Conservation (phyloP, 148 eudicot species). For the Selenicereus undatus region DNA sequence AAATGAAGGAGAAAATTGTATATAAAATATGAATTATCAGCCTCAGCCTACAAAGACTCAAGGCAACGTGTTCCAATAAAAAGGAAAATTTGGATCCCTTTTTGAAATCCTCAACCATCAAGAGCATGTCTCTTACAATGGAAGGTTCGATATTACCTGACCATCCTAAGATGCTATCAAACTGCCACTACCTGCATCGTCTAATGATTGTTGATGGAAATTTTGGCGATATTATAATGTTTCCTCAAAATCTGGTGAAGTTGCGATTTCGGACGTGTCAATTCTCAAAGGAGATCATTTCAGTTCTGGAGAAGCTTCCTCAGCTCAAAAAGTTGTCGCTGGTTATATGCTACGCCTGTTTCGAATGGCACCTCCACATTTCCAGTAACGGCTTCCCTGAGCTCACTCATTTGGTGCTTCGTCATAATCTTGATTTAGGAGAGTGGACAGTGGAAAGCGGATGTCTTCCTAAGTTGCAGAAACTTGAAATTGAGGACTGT, state of each 20-base stretch:
- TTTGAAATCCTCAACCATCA: slow-evolving; percentile 12
- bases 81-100: not conserved
- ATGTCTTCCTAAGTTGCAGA: slow-evolving; percentile 16
- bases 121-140: not conserved
- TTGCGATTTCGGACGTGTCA: not conserved
- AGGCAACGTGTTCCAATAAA: not conserved
- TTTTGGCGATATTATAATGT: too few species aligned
- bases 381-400: slow-evolving; percentile 16
- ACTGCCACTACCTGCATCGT: not conserved
- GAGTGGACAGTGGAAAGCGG: slow-evolving; percentile 7
- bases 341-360: too few species aligned
- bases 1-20: too few species aligned
- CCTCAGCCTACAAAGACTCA: slow-evolving; percentile 5
- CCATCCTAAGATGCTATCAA: not conserved
- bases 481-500: not conserved
- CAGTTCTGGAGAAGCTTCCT: slow-evolving; percentile 18
- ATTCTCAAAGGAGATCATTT: not conserved
- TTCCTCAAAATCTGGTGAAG: not conserved
- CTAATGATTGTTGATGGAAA: not conserved
- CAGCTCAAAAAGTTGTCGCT: slow-evolving; percentile 1
- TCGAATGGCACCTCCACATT: not conserved
- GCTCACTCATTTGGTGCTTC: not conserved
- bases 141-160: not conserved
- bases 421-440: not conserved
- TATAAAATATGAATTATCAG: too few species aligned